phyloP scores from a whole-genome alignment of 2,329 filamentous ascomycete species.

The Scedosporium aurantiacum region DNA sequence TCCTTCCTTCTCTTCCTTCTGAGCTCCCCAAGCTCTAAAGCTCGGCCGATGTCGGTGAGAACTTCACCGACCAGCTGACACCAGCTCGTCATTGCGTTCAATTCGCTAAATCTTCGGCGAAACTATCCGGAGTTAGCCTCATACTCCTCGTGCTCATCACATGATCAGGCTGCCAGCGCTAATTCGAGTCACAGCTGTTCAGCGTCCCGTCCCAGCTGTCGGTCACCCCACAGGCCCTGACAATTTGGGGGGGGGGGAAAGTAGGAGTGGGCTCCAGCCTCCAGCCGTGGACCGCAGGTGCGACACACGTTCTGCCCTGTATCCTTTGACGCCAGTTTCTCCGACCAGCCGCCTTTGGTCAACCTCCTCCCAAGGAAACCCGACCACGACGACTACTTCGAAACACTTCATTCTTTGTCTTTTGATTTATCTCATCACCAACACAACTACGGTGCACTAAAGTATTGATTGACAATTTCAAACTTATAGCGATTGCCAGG shows the following conservation, averaged over 20 bases:
- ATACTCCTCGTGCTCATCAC: background rate
- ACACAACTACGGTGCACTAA: background rate
- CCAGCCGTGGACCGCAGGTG: background rate
- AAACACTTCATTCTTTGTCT: conserved; percentile 4
- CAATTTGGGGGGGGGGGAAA: too few species aligned
- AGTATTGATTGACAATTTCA: conserved; percentile 5
- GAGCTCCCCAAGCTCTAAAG: too few species aligned
- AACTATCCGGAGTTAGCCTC: background rate
- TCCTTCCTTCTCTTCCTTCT: too few species aligned
- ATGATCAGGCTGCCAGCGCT: conserved; percentile 3
- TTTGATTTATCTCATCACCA: background rate
- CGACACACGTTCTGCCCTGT: background rate
- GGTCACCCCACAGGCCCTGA: background rate
- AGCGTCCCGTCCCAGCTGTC: background rate
- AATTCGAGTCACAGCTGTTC: background rate
- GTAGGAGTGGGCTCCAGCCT: background rate
- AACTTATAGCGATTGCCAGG: background rate
- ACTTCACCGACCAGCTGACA: background rate
- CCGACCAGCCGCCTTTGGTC: conserved; percentile 4
- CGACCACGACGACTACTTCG: background rate
- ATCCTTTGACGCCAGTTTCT: background rate
- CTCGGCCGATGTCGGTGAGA: background rate
- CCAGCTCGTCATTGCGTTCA: background rate
- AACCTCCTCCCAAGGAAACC: background rate
- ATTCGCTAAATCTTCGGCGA: background rate